Conservation (phyloP, 352 stramenopile species). For the Elongisporangium prolatum region DNA sequence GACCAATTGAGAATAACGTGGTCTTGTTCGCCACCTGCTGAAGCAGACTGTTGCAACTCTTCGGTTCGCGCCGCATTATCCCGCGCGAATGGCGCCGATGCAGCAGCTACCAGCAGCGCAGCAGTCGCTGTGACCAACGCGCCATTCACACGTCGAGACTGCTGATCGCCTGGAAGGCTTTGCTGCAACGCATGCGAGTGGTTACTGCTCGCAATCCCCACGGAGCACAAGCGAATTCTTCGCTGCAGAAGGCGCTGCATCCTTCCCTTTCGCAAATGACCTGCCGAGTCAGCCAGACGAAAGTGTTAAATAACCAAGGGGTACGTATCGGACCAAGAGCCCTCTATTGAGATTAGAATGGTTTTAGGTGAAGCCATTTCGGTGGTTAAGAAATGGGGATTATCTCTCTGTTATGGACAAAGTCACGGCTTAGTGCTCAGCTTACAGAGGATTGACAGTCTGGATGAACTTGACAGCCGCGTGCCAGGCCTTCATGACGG, state of each 20-base stretch:
- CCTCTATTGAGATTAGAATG: background rate
- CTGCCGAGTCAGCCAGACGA: background rate
- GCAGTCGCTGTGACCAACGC: conserved; percentile 2
- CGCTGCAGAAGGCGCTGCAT: background rate
- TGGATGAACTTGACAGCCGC: conserved; percentile 56
- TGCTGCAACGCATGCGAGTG: conserved; percentile 4
- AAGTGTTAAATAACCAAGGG: background rate
- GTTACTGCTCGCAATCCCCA: background rate
- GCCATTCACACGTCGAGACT: background rate
- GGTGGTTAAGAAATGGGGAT: background rate
- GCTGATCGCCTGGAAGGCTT: background rate
- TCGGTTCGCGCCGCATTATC: conserved; percentile 8
- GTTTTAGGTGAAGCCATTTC: background rate
- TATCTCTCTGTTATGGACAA: background rate
- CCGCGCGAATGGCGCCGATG: conserved; percentile 11
- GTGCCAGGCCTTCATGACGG: conserved; percentile 63
- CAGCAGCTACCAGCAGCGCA: conserved; percentile 12
- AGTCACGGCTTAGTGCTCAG: background rate
- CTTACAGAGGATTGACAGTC: conserved; percentile 40
- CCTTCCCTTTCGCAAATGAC: background rate
- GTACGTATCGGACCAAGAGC: background rate
- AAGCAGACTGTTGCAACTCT: conserved; percentile 6
- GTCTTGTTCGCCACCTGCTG: conserved; percentile 23
- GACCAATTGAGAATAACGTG: conserved; percentile 84
- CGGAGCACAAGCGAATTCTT: background rate